A percentile compares a stretch with the other conserved stretches of the same genome.
These are phyloP conservation scores for Agastache rugosa DNA, from an alignment of 257 asterid species.

Conservation along the genomic window DNA sequence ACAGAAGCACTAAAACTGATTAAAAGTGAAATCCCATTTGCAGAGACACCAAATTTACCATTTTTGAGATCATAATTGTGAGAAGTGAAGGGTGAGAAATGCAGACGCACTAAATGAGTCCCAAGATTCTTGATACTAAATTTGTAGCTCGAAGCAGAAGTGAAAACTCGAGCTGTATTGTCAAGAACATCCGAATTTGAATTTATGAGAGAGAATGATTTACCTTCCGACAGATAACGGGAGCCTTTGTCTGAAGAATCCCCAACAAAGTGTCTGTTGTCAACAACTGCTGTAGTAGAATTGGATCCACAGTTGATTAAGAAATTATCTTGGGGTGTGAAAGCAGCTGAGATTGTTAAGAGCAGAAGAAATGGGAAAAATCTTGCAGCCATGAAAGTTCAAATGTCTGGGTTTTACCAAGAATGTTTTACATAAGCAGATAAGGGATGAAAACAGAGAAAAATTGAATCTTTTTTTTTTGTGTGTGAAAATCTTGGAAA, in stretches of 20 bases:
- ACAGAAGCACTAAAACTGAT: slow-evolving; percentile 41
- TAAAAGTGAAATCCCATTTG: slow-evolving; percentile 58
- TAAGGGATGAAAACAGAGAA: slow-evolving; percentile 5
- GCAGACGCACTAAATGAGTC: slow-evolving; percentile 76
- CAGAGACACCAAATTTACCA: slow-evolving; percentile 58
- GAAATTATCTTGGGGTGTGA: slow-evolving; percentile 70
- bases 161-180: slow-evolving; percentile 67
- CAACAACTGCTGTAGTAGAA: slow-evolving; percentile 38
- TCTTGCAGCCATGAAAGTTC: slow-evolving; percentile 51
- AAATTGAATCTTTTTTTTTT: slow-evolving; percentile 25
- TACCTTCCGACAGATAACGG: slow-evolving; percentile 53
- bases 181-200: slow-evolving; percentile 51
- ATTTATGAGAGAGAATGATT: slow-evolving; percentile 54
- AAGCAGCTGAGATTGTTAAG: slow-evolving; percentile 43
- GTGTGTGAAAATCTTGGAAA: slow-evolving; percentile 31
- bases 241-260: slow-evolving; percentile 52
- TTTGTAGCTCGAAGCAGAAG: slow-evolving; percentile 49
- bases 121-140: slow-evolving; percentile 59
- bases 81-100: slow-evolving; percentile 66
- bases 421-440: slow-evolving; percentile 18
- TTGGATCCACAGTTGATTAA: slow-evolving; percentile 77
- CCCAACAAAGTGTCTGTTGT: slow-evolving; percentile 64
- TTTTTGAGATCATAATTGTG: slow-evolving; percentile 47
- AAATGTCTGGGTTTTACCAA: slow-evolving; percentile 24
- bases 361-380: slow-evolving; percentile 40